Evolutionary conservation across 352 stramenopile species (phyloP).

Genomic region (Pythium pyrilobum): DNA sequence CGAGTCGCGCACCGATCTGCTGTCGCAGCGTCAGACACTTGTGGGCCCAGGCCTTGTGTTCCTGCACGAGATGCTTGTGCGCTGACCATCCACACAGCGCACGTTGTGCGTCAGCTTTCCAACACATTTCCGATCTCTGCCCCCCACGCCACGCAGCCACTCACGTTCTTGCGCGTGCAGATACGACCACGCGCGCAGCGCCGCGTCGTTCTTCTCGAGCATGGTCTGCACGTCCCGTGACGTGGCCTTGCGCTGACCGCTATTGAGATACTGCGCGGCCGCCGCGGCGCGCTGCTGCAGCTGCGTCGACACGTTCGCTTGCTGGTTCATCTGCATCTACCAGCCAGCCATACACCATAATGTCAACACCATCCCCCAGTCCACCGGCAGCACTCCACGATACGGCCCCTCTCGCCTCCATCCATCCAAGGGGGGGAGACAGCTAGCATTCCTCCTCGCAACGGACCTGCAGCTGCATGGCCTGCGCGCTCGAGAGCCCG

Average conservation of each 20-base stretch:
- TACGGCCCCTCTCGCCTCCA: too few relatives aligned
- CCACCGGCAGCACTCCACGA: too few relatives aligned
- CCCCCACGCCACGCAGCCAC: constrained; percentile 13
- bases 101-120: neutral
- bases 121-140: too few relatives aligned
- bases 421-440: too few relatives aligned
- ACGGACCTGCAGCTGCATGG: neutral
- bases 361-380: too few relatives aligned
- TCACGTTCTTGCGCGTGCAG: constrained; percentile 74
- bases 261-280: constrained; percentile 30
- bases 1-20: constrained; percentile 65
- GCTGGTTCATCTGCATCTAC: constrained; percentile 10
- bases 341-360: neutral
- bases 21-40: constrained; percentile 60
- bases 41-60: constrained; percentile 74
- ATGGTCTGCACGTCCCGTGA: constrained; percentile 69
- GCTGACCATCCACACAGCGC: constrained; percentile 24
- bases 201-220: constrained; percentile 84
- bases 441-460: too few relatives aligned
- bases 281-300: constrained; percentile 61
- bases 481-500: constrained; percentile 11
- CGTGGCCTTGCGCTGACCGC: constrained; percentile 45
- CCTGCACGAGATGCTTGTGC: constrained; percentile 34
- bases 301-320: constrained; percentile 1
- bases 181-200: constrained; percentile 63